Evolutionary conservation across 495 filamentous ascomycete genomes (phyloP).

Genomic region (Podospora tetraspora): DNA sequence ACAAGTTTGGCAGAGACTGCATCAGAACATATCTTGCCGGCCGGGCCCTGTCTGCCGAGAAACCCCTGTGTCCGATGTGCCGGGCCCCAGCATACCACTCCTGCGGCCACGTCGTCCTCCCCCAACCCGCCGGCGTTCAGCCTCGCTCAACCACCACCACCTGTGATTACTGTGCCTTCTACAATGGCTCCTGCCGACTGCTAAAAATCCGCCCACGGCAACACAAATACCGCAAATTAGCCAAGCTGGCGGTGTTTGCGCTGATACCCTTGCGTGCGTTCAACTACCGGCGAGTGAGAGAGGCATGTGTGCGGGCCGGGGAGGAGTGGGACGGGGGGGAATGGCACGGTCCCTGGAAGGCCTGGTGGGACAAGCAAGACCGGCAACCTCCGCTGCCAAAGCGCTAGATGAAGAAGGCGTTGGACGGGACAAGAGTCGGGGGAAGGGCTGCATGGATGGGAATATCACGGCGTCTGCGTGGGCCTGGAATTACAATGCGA

Average conservation of each 20-base stretch:
- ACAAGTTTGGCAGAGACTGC: constrained; percentile 42
- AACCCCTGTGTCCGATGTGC: constrained; percentile 3
- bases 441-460: not conserved
- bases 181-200: not conserved
- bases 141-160: not conserved
- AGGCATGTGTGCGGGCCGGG: not conserved
- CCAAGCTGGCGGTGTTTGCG: not conserved
- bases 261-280: not conserved
- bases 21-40: constrained; percentile 43
- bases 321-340: not conserved
- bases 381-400: not conserved
- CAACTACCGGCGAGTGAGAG: not conserved
- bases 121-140: constrained; percentile 10
- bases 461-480: not conserved
- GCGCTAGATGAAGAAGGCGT: not conserved
- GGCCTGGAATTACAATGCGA: not conserved
- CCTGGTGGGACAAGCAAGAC: constrained; percentile 26
- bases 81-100: constrained; percentile 26
- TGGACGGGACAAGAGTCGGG: not conserved
- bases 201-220: not conserved
- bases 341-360: constrained; percentile 18
- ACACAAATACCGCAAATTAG: not conserved
- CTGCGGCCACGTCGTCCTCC: constrained; percentile 39
- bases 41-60: constrained; percentile 40
- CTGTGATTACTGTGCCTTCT: not conserved